Conservation (phyloP, 1,139 yeast genomes). For the Saccharomyces uvarum region DNA sequence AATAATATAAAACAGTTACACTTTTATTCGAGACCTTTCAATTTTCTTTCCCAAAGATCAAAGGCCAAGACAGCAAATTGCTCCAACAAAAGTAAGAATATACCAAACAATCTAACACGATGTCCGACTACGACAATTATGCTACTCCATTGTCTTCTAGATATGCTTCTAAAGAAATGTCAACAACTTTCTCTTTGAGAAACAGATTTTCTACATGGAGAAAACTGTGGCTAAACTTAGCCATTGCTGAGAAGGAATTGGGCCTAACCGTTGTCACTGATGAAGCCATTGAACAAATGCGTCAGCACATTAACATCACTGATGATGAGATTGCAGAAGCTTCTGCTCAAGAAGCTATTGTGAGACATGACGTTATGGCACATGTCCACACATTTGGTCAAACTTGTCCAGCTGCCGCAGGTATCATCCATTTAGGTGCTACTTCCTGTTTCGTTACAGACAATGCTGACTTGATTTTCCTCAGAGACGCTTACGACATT, state of each 20-base stretch:
- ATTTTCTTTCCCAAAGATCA: not conserved
- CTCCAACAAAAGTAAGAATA: not conserved
- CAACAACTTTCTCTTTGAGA: slow-evolving; percentile 80
- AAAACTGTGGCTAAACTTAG: slow-evolving; percentile 90
- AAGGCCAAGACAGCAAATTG: not conserved
- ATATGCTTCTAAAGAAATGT: slow-evolving; percentile 97
- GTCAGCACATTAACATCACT: slow-evolving; percentile 66
- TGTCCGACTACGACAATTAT: slow-evolving; percentile 60
- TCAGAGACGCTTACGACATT: slow-evolving; percentile 90
- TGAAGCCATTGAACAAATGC: slow-evolving; percentile 85
- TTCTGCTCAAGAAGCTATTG: slow-evolving; percentile 89
- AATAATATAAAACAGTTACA: not conserved
- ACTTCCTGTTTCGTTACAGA: slow-evolving; percentile 97
- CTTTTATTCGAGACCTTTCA: not conserved
- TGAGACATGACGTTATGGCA: slow-evolving; percentile 99
- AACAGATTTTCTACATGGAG: slow-evolving; percentile 98
- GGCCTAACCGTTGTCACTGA: slow-evolving; percentile 81
- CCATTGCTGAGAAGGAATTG: slow-evolving; percentile 88
- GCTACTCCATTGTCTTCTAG: slow-evolving; percentile 91
- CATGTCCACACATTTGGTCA: slow-evolving; percentile 94
- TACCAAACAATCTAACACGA: slow-evolving; percentile 10
- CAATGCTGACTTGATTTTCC: slow-evolving; percentile 92
- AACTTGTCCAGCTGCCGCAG: slow-evolving; percentile 92
- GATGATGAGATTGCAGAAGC: slow-evolving; percentile 91
- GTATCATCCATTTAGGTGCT: slow-evolving; percentile 96